Evolutionary conservation across 2,329 filamentous ascomycete species (phyloP), one percentile per base, ranked within the genome.

Genomic region (Parastagonospora avenae): DNA sequence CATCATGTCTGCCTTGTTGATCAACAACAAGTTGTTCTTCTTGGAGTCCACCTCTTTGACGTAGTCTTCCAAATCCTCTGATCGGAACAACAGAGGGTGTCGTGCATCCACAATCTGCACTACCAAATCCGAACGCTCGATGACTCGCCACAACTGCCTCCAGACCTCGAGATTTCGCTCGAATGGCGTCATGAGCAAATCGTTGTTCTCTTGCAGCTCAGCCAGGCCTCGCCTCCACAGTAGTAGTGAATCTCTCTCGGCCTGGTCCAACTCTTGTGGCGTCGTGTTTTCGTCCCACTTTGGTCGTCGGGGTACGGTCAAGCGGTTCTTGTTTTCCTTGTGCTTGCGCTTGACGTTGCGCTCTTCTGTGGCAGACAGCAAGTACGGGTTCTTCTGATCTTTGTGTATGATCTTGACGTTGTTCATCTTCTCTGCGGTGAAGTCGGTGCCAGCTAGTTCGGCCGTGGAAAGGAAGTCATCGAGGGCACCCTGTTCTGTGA

Each of bases 1-100:
- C 90, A 99, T 92, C 94, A 99, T 97, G 76, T 99, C 94, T 39
- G 94, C 92, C 81, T 99, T 99, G 81, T 99, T 99, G 69, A 99
- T 93, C 48, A 99, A 80, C 48, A 99, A 74, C 68, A 99, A 70
- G 72, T 97, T 99, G 71, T 92, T 84, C 80, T 99, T 97, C 71
- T 85, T 87, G 2, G 86, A 76, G 66, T 96, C 89, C 24, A 97
- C 89, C 63, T 95, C 91, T 76, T 96, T 95, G 66, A 99, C 94
- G 63, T 99, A 99, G 60, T 80, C 82, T 70, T 97, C 94, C 54
- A 99, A 77, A 79, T 99, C 94, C 63, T 95, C 93, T 4, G 90
- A 96, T 50, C 95, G 85, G 78, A 97, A 99, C 62, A 97, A 83
- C 14, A 99, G 80, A 2, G 94, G 94, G 73, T 97, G 97, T 67